phyloP scores from a whole-genome alignment of 257 asterid genomes.

The Fraxinus pennsylvanica region DNA sequence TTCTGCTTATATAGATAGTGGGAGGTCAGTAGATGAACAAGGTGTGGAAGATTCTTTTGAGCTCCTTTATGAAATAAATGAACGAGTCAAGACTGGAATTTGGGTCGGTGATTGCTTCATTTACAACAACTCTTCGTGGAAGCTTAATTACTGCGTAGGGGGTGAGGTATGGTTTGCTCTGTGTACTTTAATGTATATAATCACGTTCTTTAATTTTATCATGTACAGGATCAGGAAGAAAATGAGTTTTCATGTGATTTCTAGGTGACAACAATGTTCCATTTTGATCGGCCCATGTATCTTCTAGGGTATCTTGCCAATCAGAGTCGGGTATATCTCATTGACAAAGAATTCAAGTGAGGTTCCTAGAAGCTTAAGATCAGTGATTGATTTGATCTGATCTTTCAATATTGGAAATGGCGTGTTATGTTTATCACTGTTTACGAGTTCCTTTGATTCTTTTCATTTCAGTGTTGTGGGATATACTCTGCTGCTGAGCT shows the following conservation, averaged over 20 bases:
- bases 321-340: slow-evolving; percentile 84
- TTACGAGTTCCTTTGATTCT: slow-evolving; percentile 8
- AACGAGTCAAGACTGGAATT: slow-evolving; percentile 92
- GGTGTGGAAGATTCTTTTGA: slow-evolving; percentile 99
- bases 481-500: slow-evolving; percentile 78
- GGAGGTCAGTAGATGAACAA: slow-evolving; percentile 83
- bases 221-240: slow-evolving; percentile 16
- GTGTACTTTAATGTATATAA: background rate
- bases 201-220: slow-evolving; percentile 15
- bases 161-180: slow-evolving; percentile 72
- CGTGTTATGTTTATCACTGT: background rate
- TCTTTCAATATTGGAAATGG: slow-evolving; percentile 14
- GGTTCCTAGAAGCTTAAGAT: slow-evolving; percentile 15
- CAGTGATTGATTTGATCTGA: slow-evolving; percentile 4
- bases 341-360: slow-evolving; percentile 93
- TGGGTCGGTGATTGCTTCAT: slow-evolving; percentile 99
- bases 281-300: slow-evolving; percentile 97
- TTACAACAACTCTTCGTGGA: slow-evolving; percentile 93
- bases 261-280: slow-evolving; percentile 96
- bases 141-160: slow-evolving; percentile 97
- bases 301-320: slow-evolving; percentile 95
- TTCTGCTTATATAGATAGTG: slow-evolving; percentile 87
- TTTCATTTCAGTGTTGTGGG: slow-evolving; percentile 70
- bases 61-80: slow-evolving; percentile 87
- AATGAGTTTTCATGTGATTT: slow-evolving; percentile 22